Percentiles rank a stretch among this genome's conserved stretches.
These are phyloP conservation scores for Trematosphaeria pertusa DNA, from an alignment of 2,329 filamentous ascomycete genomes.

Conservation along the genomic window DNA sequence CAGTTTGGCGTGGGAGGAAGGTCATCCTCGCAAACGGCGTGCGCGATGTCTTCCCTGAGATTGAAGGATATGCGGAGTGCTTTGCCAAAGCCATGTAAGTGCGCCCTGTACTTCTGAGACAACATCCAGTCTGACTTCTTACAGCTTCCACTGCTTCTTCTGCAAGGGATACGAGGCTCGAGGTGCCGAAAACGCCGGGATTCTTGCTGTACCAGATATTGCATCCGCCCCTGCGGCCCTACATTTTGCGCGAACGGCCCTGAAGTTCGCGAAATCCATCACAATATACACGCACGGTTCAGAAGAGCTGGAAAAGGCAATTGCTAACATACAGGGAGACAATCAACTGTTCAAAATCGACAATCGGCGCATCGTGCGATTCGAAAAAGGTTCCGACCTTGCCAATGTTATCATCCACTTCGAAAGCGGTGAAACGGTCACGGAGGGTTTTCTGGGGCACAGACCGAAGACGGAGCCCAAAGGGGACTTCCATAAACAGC, in stretches of 20 bases:
- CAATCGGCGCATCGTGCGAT: neutral
- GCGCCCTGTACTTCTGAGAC: neutral
- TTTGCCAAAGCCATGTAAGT: constrained; percentile 59
- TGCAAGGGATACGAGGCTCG: constrained; percentile 1
- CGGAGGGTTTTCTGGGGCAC: neutral
- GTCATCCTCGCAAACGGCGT: constrained; percentile 62
- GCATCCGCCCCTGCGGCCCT: neutral
- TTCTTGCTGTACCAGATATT: neutral
- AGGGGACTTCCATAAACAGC: neutral
- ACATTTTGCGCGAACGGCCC: neutral
- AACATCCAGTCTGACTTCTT: neutral
- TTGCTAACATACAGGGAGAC: neutral
- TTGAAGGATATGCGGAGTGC: constrained; percentile 59
- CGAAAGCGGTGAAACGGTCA: neutral
- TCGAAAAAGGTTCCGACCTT: neutral
- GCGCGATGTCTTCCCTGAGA: constrained; percentile 56
- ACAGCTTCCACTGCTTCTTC: constrained; percentile 7
- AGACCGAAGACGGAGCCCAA: neutral
- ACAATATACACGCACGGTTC: constrained; percentile 1
- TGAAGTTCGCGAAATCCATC: constrained; percentile 24
- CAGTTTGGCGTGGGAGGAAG: constrained; percentile 56
- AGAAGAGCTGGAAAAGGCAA: neutral
- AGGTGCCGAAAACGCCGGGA: neutral
- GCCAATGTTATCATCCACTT: neutral
- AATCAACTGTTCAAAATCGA: neutral